A percentile compares a stretch with the other conserved stretches of the same genome.
These are phyloP conservation scores for Fusarium papillatum DNA, from an alignment of 2,329 filamentous ascomycete genomes.

Conservation along the genomic window DNA sequence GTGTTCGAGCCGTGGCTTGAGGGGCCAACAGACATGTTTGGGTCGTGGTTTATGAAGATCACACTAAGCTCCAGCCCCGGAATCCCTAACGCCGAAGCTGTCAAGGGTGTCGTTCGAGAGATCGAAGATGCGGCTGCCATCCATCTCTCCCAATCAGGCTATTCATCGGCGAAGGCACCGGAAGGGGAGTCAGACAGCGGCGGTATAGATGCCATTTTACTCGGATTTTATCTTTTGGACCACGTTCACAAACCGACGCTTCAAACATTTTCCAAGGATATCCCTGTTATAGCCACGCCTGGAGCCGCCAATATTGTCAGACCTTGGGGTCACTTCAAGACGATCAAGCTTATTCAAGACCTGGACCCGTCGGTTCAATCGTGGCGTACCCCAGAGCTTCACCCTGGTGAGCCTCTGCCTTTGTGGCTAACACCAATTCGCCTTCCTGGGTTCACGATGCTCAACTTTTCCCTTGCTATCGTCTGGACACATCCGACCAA, in stretches of 20 bases:
- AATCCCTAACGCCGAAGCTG: constrained; percentile 11
- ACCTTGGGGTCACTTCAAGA: constrained; percentile 38
- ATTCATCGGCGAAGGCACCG: neutral
- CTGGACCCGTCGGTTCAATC: constrained; percentile 2
- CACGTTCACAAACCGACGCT: constrained; percentile 38
- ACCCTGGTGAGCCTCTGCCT: constrained; percentile 37
- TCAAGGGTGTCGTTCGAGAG: constrained; percentile 30
- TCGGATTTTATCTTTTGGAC: constrained; percentile 35
- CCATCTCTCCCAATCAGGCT: neutral
- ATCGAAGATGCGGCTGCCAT: constrained; percentile 32
- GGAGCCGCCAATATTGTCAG: constrained; percentile 22
- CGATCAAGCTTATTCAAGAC: constrained; percentile 25
- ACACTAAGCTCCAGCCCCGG: neutral
- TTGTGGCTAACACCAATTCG: constrained; percentile 38
- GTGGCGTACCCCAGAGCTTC: constrained; percentile 33
- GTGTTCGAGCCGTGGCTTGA: constrained; percentile 51
- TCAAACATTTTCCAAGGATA: constrained; percentile 26
- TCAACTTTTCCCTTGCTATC: constrained; percentile 39
- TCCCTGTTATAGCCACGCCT: constrained; percentile 35
- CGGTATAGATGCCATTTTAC: constrained; percentile 38
- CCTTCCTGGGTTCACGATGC: constrained; percentile 17
- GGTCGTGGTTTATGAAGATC: constrained; percentile 41
- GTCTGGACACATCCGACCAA: constrained; percentile 34
- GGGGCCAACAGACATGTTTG: constrained; percentile 36
- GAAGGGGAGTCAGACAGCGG: neutral